Conservation (phyloP, 768 basidiomycete genomes). For the Mycena galopus region DNA sequence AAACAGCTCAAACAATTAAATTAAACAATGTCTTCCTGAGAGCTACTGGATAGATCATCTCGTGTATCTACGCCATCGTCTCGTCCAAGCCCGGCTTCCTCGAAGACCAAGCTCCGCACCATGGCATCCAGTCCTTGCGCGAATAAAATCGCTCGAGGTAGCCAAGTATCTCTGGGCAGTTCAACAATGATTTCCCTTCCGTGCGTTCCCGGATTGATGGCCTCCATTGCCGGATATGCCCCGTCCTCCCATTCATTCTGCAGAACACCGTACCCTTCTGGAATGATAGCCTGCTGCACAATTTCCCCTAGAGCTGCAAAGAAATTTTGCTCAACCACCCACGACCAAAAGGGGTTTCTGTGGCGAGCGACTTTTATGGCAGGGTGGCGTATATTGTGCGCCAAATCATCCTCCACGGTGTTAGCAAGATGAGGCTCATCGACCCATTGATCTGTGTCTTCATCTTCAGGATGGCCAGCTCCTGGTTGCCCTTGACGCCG, state of each 20-base stretch:
- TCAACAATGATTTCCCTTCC: background rate
- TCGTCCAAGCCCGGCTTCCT: no score
- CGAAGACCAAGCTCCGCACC: no score
- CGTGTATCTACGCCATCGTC: no score
- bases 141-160: no score
- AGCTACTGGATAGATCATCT: no score
- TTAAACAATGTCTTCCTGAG: no score
- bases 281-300: background rate
- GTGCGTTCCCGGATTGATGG: background rate
- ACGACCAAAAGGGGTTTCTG: background rate
- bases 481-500: background rate
- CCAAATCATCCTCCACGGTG: background rate
- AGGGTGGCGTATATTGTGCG: background rate
- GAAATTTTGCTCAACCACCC: background rate
- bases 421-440: background rate
- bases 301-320: background rate
- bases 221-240: background rate
- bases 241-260: background rate
- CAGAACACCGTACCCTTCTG: background rate
- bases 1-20: no score
- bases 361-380: background rate
- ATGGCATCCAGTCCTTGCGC: no score
- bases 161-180: no score
- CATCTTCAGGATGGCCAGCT: no score
- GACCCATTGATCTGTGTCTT: background rate